Conservation (phyloP, 1,284 basidiomycete genomes). For the Cryptococcus sp. region DNA sequence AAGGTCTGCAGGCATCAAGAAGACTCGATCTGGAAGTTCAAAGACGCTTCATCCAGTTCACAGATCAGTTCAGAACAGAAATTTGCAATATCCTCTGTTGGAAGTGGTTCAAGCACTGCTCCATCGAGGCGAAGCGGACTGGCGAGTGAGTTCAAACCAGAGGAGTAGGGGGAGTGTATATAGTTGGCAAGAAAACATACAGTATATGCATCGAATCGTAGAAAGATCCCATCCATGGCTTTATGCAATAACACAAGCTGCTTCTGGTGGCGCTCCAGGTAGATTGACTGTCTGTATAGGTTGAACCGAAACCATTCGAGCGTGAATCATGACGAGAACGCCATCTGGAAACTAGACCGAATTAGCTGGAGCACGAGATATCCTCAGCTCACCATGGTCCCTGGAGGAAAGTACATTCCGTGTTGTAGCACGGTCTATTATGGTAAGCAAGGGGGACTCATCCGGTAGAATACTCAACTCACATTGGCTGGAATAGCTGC, state of each 20-base stretch:
- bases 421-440: constrained; percentile 17
- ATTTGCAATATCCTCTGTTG: no score
- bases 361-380: neutral
- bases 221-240: no score
- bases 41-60: no score
- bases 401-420: constrained; percentile 35
- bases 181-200: no score
- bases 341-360: constrained; percentile 31
- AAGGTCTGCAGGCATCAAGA: no score
- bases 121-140: no score
- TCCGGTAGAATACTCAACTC: neutral
- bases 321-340: constrained; percentile 35
- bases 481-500: constrained; percentile 27
- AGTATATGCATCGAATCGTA: no score
- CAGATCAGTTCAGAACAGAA: no score
- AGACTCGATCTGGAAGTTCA: no score
- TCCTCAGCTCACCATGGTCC: constrained; percentile 28
- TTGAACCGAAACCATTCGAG: constrained; percentile 36
- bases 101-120: no score
- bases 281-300: constrained; percentile 21
- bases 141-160: no score
- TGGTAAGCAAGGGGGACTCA: neutral
- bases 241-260: constrained; percentile 19
- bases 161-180: no score
- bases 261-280: constrained; percentile 5